Base-by-base conservation (phyloP, 1,284 basidiomycete species). In the Ustilago nuda region DNA sequence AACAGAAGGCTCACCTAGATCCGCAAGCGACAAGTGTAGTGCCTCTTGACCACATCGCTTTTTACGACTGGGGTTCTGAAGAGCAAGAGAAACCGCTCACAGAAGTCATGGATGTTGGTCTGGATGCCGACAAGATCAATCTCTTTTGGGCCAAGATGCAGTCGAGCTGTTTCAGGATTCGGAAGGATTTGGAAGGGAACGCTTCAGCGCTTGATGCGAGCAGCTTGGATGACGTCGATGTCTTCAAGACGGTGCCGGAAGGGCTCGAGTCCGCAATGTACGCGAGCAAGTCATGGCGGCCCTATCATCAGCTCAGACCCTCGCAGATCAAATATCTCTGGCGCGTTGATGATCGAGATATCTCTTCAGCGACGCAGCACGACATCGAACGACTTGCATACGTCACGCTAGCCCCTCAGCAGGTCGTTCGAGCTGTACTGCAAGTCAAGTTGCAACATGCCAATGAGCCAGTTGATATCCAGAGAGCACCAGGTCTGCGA, bases 61-160 rank as follows among this genome's bases (percentile, higher is more conserved):
- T 67, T 30, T 77, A 77, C 67, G 41, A 77, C 19, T 73, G 66
- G 71, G 32, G 36, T 1, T 52, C 17, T 45, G 48, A 67, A 12
- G 41, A 52, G 12, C 36, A 50, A 15, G 32, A 63, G 9, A 77
- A 77, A 53, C 61, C 71, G 19, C 48, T 72, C 50, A 51, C 60
- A 12, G 56, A 57, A 9, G 59, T 52, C 4, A 17, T 65, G 37
- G 61, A 70, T 1, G 67, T 66, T 19, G 71, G 75, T 7, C 33
- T 65, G 17, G 55, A 61, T 9, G 41, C n/a, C 3, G 61, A 64
- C n/a, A 65, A 41, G 39, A 67, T 73, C 63, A 61, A 66, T 27
- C 23, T 36, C 19, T 73, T 71, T 36, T 77, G 75, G 75, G 58
- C 52, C 15, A 58, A 56, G 43, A 56, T 60, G 56, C 74, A 72